Evolutionary conservation across 2,329 filamentous ascomycete species (phyloP), one percentile per base, ranked within the genome.

Genomic region (Alternaria conjuncta): DNA sequence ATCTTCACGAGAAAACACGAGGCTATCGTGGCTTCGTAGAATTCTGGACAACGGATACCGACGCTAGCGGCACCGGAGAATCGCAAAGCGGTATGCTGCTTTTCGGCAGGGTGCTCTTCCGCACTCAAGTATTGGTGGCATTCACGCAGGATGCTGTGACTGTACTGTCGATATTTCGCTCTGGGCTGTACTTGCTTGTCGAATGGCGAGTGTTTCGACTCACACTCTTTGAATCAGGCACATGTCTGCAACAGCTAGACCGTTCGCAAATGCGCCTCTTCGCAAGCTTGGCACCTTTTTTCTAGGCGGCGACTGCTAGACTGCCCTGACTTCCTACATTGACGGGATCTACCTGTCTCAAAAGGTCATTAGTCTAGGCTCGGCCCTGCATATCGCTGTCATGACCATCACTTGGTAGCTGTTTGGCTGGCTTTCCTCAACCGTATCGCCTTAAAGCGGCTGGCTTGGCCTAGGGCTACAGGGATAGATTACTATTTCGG

Each of bases 1-100:
- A 57, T n/a, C 32, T 18, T 57, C 28, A 47, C 60, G 54, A 57
- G 51, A 46, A 41, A 28, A 54, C 36, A 53, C 32, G 57, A 59
- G 49, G 54, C 36, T 32, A 51, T 51, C 13, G 25, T 26, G 30
- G 23, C 46, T 26, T 51, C 46, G 36, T 26, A 21, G 49, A 47
- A 44, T 21, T 41, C 43, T 59, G 25, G 56, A 54, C 23, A 32
- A 32, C 32, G 10, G 28, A 36, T 46, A 51, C 20, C 20, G 55
- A 47, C 28, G 43, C 15, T 43, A 36, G 25, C 45, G 30, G 49
- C 44, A 18, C 28, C 28, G 21, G 26, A 49, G 43, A 57, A 44
- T 44, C 25, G 32, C 15, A n/a, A 57, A 30, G 45, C 11, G 20
- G 43, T n/a, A 36, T 20, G 21, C 7, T 53, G 28, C 13, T 51